Evolutionary conservation across 805 yeast species (phyloP).

Genomic region (Starmera caribaea): DNA sequence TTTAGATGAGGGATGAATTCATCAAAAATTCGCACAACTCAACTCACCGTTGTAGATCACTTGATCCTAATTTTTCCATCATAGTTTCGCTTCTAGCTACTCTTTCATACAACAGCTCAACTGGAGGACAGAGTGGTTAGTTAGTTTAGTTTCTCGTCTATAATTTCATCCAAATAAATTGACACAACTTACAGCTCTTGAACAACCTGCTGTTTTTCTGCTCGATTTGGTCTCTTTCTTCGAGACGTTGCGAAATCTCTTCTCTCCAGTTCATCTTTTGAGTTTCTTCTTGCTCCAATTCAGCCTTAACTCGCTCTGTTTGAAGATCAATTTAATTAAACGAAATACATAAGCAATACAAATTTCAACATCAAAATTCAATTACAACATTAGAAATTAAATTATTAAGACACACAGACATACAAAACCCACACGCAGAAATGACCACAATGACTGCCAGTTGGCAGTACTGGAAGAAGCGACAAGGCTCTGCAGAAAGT

Average conservation of each 20-base stretch:
- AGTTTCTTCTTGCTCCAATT: neutral
- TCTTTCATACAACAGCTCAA: conserved; percentile 7
- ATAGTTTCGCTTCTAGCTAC: conserved; percentile 7
- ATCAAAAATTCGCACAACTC: too few relatives aligned
- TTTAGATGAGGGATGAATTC: conserved; percentile 1
- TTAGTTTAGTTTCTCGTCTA: neutral
- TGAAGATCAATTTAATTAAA: neutral
- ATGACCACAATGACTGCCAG: conserved; percentile 1
- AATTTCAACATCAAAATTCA: neutral
- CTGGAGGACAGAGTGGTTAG: conserved; percentile 2
- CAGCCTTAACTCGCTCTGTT: neutral
- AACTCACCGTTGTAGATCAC: conserved; percentile 7
- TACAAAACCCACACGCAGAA: neutral
- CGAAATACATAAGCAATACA: neutral
- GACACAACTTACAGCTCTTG: conserved; percentile 5
- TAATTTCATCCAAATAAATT: neutral
- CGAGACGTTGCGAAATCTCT: neutral
- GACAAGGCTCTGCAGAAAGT: conserved; percentile 13
- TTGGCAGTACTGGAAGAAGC: conserved; percentile 16
- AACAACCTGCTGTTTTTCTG: conserved; percentile 1
- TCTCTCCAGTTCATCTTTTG: conserved; percentile 4
- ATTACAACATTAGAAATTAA: neutral
- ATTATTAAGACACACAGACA: neutral
- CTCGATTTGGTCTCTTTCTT: conserved; percentile 3
- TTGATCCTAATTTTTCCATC: neutral